A percentile compares a stretch with the other conserved stretches of the same genome.
Evolutionary conservation across 2,329 filamentous ascomycete genomes (phyloP).

Genomic region (Fusarium torreyae): DNA sequence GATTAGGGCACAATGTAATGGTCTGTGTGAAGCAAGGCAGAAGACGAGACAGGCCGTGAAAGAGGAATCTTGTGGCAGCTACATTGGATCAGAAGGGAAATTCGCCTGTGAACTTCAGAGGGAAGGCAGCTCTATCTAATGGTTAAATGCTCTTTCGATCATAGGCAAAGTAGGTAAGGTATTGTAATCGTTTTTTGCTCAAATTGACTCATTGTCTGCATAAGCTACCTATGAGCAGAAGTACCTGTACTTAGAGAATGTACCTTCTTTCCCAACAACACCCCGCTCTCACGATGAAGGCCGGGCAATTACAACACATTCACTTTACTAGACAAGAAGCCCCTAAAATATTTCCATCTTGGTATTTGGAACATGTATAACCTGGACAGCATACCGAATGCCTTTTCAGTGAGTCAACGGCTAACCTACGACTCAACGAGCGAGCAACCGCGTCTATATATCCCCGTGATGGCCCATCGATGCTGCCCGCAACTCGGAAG

Average conservation of each 20-base stretch:
- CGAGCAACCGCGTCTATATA: too few relatives aligned
- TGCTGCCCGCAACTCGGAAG: background rate
- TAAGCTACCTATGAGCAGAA: constrained; percentile 2
- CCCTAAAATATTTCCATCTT: too few relatives aligned
- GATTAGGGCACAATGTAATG: background rate
- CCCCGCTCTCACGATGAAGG: too few relatives aligned
- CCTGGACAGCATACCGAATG: too few relatives aligned
- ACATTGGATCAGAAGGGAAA: background rate
- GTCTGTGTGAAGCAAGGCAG: background rate
- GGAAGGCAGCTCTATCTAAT: background rate
- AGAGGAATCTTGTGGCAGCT: background rate
- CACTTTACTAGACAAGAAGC: too few relatives aligned
- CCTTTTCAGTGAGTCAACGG: too few relatives aligned
- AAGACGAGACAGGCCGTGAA: background rate
- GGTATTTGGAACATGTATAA: too few relatives aligned
- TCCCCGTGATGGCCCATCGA: background rate
- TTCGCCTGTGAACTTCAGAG: background rate
- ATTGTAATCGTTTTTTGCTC: constrained; percentile 38
- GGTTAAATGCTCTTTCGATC: background rate
- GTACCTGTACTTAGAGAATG: constrained; percentile 35
- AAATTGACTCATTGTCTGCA: constrained; percentile 32
- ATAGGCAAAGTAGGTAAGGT: background rate
- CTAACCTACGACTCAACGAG: too few relatives aligned
- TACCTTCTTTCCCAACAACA: constrained; percentile 2
- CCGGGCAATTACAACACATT: too few relatives aligned